These are phyloP conservation scores for Coniochaeta prunicola DNA, from an alignment of 2,329 filamentous ascomycete genomes.

Conservation along the genomic window DNA sequence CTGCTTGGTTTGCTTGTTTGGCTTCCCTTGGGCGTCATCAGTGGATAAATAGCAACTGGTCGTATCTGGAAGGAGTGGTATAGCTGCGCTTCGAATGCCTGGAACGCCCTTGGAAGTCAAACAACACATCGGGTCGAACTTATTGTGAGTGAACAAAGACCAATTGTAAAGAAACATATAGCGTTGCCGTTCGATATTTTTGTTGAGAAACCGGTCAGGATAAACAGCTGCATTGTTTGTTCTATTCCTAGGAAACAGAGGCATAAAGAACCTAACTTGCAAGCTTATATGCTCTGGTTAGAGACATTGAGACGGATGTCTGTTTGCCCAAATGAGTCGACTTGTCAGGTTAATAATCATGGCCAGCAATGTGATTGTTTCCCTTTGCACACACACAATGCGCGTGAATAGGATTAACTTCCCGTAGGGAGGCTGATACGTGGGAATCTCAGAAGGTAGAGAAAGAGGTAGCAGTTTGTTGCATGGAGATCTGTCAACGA, in stretches of 20 bases:
- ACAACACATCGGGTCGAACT: background rate
- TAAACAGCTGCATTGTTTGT: background rate
- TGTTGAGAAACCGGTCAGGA: background rate
- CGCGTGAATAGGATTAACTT: too few species aligned
- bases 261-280: background rate
- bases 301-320: background rate
- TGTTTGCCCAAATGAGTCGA: background rate
- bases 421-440: too few species aligned
- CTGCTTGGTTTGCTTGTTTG: background rate
- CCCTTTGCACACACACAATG: too few species aligned
- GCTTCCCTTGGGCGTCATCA: background rate
- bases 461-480: too few species aligned
- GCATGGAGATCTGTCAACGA: too few species aligned
- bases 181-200: background rate
- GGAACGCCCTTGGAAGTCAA: background rate
- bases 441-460: too few species aligned
- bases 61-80: background rate
- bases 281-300: background rate
- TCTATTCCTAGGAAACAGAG: background rate
- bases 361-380: constrained; percentile 4
- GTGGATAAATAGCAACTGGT: background rate
- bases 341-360: background rate
- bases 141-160: background rate
- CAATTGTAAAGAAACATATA: background rate
- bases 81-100: background rate